Evolutionary conservation across 352 stramenopile genomes (phyloP), one percentile per base, ranked within the genome.

Genomic region (Elongisporangium undulatum): DNA sequence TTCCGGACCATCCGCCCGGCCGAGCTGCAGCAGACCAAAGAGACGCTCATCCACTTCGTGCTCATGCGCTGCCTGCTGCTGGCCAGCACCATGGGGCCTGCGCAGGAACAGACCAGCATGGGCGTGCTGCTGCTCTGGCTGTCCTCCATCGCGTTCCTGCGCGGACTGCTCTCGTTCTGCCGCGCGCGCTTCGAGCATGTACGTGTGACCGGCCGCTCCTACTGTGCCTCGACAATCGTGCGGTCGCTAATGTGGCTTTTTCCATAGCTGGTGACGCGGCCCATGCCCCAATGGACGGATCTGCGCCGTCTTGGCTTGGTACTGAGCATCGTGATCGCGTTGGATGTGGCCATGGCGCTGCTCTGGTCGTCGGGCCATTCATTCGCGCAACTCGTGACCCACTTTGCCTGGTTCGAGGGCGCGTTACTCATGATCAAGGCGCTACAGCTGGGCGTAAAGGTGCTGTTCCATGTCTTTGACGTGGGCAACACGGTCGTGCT

Each of bases 1-100:
- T 76, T 92, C 58, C 75, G 78, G 29, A 55, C 58, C 20, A 73
- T 89, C 48, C 78, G 72, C 1, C 63, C 76, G 0, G 51, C 71
- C 21, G 82, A 92, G 60, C 78, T 90, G 29, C 77, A 92, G 69
- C 82, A 88, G 75, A 90, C 82, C 21, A 92, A 92, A 49, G 82
- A 92, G 56, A 90, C 78, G 19, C 79, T 92, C 58, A 76, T 92
- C 53, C 80, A 87, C 49, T 92, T 90, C 48, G 62, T 89, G 19
- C 60, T 92, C 56, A 83, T 92, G 70, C 82, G 82, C 26, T 89
- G 75, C 24, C 70, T 90, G 21, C 62, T 92, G 62, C 77, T 92
- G 2, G 78, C 84, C 8, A 89, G 75, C 58, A 92, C 82, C 23
- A 79, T 92, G 67, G 72, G 81, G 49, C 68, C 69, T 1, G 49